A percentile compares a stretch with the other conserved stretches of the same genome.
Conservation (phyloP, 192 early-diverging fungal genomes). For the Chytriomyces sp. region DNA sequence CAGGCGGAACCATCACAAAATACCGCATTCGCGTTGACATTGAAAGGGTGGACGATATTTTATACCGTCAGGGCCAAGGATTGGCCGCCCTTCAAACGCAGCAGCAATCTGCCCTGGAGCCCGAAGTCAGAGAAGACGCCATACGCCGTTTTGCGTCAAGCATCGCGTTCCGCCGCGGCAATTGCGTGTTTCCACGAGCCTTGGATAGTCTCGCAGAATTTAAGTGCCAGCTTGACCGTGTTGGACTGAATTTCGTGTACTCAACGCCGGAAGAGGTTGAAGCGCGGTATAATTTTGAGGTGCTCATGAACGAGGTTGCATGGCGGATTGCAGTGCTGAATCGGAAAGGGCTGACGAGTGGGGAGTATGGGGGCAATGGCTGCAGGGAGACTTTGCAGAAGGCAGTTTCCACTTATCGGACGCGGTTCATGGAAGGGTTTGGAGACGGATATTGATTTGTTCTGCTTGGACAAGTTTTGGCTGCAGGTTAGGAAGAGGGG, state of each 20-base stretch:
- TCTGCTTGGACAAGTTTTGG: neutral
- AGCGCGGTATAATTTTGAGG: conserved; percentile 50
- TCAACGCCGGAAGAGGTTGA: conserved; percentile 36
- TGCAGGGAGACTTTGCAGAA: conserved; percentile 57
- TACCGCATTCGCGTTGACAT: conserved; percentile 56
- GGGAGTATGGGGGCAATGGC: conserved; percentile 36
- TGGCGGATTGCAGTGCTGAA: conserved; percentile 70
- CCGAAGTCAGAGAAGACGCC: conserved; percentile 10
- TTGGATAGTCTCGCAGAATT: conserved; percentile 15
- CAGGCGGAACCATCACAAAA: conserved; percentile 39
- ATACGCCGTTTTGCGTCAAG: conserved; percentile 11
- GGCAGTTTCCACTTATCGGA: conserved; percentile 57
- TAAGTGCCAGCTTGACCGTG: neutral
- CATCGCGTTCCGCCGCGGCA: conserved; percentile 54
- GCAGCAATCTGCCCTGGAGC: neutral
- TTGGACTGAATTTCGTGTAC: conserved; percentile 8
- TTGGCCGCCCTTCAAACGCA: neutral
- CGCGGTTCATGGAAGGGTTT: conserved; percentile 24
- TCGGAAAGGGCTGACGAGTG: conserved; percentile 28
- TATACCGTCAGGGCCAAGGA: conserved; percentile 26
- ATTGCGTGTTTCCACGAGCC: conserved; percentile 58
- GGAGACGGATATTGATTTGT: neutral
- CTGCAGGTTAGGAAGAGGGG: neutral
- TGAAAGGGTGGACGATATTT: conserved; percentile 50
- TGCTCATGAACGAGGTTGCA: conserved; percentile 62